Evolutionary conservation across 805 yeast genomes (phyloP), one percentile per base, ranked within the genome.

Genomic region (Scheffersomyces lignosus): DNA sequence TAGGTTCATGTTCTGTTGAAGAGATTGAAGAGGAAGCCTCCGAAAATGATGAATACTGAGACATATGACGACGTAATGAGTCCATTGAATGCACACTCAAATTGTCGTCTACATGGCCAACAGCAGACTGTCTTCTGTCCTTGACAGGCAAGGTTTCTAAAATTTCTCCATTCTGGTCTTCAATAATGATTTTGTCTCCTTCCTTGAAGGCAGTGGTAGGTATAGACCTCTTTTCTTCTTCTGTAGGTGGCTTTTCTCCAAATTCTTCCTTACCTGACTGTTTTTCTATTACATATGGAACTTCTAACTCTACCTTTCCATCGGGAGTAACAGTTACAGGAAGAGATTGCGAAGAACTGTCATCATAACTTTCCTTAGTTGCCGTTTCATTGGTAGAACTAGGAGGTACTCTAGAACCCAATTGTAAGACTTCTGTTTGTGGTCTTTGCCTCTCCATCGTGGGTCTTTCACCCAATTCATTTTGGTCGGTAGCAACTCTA

Each of bases 161-260:
- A 29, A 89, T 73, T 54, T 90, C 96, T 37, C 98, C 98, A 32
- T 81, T 72, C 38, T 75, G 77, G 60, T 89, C 93, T 56, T 91
- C 99, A 37, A 91, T 71, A 36, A 90, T 75, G 25, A 90, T 58
- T 29, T 74, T 67, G 25, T 67, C 51, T 17, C 95, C 96, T 48
- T 88, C 96, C 31, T 77, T 78, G 57, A 57, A 73, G 3, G 71
- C 71, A 13, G 60, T 57, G 9, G 66, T 54, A 15, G 74, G 66
- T 15, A 39, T 31, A n/a, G 32, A 24, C 8, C 23, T 37, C 16
- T 29, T 18, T 10, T 27, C 15, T 31, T 34, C 17, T 12, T 36
- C 37, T 26, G 13, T 18, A 8, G 24, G 24, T 20, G 10, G 10
- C 10, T 10, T 20, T 10, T 20, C 24, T 7, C 24, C 24, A 10